Conservation (phyloP, 2,329 filamentous ascomycete genomes). For the Chrysosphaeria jannelii region DNA sequence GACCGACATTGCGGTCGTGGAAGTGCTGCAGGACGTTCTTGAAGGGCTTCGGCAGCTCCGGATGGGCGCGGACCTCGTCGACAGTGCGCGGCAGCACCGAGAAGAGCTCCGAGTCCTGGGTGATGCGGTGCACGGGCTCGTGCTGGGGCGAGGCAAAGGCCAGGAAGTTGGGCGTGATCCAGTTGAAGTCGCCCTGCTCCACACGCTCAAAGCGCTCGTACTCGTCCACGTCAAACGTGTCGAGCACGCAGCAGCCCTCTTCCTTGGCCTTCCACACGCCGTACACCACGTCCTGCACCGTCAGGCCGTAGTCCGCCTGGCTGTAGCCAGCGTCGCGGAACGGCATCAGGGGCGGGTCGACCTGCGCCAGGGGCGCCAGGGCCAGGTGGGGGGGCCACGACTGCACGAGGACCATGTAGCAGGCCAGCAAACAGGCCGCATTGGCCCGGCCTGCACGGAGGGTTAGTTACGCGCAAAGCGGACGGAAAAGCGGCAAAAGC, state of each 20-base stretch:
- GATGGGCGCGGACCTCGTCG: conserved; percentile 37
- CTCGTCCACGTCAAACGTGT: conserved; percentile 88
- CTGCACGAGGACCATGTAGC: conserved; percentile 97
- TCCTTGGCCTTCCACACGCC: conserved; percentile 98
- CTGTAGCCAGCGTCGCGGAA: conserved; percentile 97
- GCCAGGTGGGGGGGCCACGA: conserved; percentile 92
- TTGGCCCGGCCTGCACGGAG: conserved; percentile 53
- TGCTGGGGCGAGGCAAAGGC: conserved; percentile 91
- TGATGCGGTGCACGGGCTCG: conserved; percentile 40
- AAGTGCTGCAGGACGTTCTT: conserved; percentile 91
- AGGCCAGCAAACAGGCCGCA: conserved; percentile 77
- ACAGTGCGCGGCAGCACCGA: conserved; percentile 44
- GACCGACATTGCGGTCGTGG: conserved; percentile 55
- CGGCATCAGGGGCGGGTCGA: conserved; percentile 92
- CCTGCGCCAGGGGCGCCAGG: conserved; percentile 80
- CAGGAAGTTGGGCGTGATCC: conserved; percentile 82
- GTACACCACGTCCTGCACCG: conserved; percentile 90
- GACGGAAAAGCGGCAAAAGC: background rate
- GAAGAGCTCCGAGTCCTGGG: conserved; percentile 42
- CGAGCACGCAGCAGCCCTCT: conserved; percentile 65
- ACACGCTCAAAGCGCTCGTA: conserved; percentile 91
- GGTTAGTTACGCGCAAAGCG: conserved; percentile 6
- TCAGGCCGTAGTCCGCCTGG: conserved; percentile 87
- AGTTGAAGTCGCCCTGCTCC: conserved; percentile 98
- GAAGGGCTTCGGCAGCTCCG: conserved; percentile 56